phyloP scores from a whole-genome alignment of 2,329 filamentous ascomycete species.

The Pseudogymnoascus sp. region DNA sequence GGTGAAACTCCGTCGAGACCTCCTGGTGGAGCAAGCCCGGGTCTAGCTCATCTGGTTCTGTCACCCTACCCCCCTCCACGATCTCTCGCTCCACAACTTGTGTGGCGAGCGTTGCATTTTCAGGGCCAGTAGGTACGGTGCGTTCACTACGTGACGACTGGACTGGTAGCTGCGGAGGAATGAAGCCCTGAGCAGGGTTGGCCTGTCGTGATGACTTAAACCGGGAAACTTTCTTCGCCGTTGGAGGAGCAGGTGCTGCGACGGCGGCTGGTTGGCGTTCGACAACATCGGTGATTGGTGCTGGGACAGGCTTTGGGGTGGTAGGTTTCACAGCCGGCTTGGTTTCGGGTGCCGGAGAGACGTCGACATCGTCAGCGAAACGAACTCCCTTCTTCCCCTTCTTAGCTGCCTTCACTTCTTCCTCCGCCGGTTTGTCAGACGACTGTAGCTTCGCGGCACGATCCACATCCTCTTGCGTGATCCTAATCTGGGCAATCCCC shows the following conservation, averaged over 20 bases:
- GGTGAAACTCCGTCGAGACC: conserved; percentile 75
- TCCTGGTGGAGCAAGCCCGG: conserved; percentile 65
- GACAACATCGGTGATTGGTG: conserved; percentile 43
- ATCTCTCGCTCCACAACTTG: conserved; percentile 48
- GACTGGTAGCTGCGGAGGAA: conserved; percentile 19
- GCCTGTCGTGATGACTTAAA: conserved; percentile 33
- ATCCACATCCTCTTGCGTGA: conserved; percentile 29
- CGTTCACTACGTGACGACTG: conserved; percentile 14
- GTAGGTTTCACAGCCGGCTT: conserved; percentile 21
- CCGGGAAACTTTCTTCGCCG: conserved; percentile 32
- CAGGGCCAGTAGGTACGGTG: conserved; percentile 28
- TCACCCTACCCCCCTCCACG: conserved; percentile 22
- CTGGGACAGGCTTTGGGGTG: conserved; percentile 12
- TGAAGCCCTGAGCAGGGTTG: conserved; percentile 16
- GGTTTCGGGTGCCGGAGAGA: conserved; percentile 43
- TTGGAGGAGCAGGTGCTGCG: conserved; percentile 20
- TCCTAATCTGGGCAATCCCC: conserved; percentile 49
- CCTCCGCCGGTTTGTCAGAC: conserved; percentile 27
- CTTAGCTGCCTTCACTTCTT: conserved; percentile 11
- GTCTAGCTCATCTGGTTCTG: conserved; percentile 60
- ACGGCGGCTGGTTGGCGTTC: conserved; percentile 23
- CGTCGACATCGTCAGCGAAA: conserved; percentile 69
- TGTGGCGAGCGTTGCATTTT: conserved; percentile 48
- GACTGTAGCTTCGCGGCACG: conserved; percentile 16
- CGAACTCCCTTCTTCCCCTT: conserved; percentile 59